Evolutionary conservation across 2,329 filamentous ascomycete species (phyloP), one percentile per base, ranked within the genome.

Genomic region (Talaromyces funiculosus): DNA sequence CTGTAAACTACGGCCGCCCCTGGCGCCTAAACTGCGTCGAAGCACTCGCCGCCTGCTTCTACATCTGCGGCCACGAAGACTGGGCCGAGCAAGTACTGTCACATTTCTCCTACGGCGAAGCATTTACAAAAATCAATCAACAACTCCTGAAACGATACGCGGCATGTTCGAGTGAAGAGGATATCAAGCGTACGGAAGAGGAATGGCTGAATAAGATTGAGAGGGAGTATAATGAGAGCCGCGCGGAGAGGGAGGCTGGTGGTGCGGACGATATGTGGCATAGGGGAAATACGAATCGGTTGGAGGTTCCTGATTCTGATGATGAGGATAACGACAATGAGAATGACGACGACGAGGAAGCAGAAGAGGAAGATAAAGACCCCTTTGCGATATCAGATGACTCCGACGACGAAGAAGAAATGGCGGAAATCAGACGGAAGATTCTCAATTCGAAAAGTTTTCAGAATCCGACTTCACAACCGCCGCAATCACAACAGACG

Each of bases 21-120:
- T 97, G 92, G 90, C 83, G 92, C 59, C 75, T 99, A 64, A 99
- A 99, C 75, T 99, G 94, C 69, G 94, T 92, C 31, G 94, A 99
- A 79, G 94, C 94, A 3, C 80, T 99, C 51, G 94, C 92, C 0
- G 93, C 94, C 3, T 90, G 90, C 22, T 99, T 96, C 71, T 90
- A 84, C 69, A 99, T 99, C 65, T 97, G 93, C 68, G 91, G 94
- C 4, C 90, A 94, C 69, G 74, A 84, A 6, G 93, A 97, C 55
- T 99, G 94, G 94, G 93, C 94, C 0, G 86, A 89, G 70, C 84
- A 90, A 64, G 86, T 96, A 1, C 77, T 99, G 29, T 84, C 85
- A 64, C 89, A 90, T 1, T 99, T 99, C 69, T 87, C 87, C 2
- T 99, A 99, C 71, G 94, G 94, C 0, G 78, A 86, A 61, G 87